Percentiles rank a stretch among this genome's conserved stretches.
These are phyloP conservation scores for Populus euphratica DNA, from an alignment of 345 rosid genomes.

Conservation along the genomic window DNA sequence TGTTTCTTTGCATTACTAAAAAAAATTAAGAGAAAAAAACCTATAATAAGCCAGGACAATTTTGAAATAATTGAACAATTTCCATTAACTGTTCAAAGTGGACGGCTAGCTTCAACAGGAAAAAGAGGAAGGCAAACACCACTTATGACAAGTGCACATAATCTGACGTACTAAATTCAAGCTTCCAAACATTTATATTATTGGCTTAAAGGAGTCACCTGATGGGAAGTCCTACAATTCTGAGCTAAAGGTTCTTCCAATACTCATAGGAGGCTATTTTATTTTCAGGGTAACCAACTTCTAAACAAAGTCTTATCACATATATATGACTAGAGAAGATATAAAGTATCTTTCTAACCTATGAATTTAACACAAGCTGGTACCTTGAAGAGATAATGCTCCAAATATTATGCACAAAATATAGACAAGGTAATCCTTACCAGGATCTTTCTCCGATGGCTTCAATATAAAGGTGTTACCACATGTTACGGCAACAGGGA, in stretches of 20 bases:
- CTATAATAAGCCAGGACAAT: background rate
- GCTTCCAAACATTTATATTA: background rate
- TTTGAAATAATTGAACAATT: background rate
- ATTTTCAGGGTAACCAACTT: background rate
- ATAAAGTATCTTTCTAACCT: background rate
- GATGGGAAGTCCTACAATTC: background rate
- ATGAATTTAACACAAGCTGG: background rate
- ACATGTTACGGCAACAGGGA: slow-evolving; percentile 88
- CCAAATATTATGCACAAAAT: background rate
- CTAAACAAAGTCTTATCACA: background rate
- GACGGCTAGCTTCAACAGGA: background rate
- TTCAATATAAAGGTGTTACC: slow-evolving; percentile 89
- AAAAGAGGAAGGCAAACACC: background rate
- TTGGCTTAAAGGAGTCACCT: background rate
- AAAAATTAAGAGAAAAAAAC: background rate
- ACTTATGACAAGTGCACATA: background rate
- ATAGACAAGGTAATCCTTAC: slow-evolving; percentile 32
- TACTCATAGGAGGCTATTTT: background rate
- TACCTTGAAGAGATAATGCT: background rate
- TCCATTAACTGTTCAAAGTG: background rate
- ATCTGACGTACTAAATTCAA: background rate
- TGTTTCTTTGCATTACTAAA: background rate
- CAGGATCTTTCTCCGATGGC: slow-evolving; percentile 99
- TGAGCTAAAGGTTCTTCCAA: background rate
- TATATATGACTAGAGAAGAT: background rate